Conservation (phyloP, 352 stramenopile species). For the Globisporangium splendens region DNA sequence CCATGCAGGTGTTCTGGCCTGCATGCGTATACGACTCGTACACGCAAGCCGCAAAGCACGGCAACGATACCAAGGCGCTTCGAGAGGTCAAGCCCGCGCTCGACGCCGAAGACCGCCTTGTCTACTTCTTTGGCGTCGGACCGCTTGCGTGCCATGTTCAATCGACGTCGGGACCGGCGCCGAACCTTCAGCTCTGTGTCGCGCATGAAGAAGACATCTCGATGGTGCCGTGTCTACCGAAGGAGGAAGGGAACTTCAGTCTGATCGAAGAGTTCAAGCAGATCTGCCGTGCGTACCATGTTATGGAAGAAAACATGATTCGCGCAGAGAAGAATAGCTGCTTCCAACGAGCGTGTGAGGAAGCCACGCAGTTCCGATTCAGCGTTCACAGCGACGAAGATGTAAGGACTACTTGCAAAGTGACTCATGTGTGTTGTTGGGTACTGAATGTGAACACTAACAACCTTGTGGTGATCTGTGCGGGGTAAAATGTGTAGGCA, state of each 20-base stretch:
- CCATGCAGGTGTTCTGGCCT: slow-evolving; percentile 65
- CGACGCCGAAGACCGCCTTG: slow-evolving; percentile 64
- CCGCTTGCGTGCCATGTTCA: slow-evolving; percentile 26
- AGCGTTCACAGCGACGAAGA: slow-evolving; percentile 26
- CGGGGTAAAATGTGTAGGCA: slow-evolving; percentile 7
- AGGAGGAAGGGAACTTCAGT: slow-evolving; percentile 10
- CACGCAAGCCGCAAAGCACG: slow-evolving; percentile 33
- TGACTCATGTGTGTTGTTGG: neutral
- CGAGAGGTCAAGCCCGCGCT: slow-evolving; percentile 44
- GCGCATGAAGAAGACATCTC: slow-evolving; percentile 36
- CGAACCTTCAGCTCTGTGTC: slow-evolving; percentile 52
- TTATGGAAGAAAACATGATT: slow-evolving; percentile 30
- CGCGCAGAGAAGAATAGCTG: slow-evolving; percentile 40
- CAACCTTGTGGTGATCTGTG: neutral
- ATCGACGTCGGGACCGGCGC: slow-evolving; percentile 21
- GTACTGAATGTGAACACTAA: slow-evolving; percentile 1
- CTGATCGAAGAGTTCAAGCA: slow-evolving; percentile 26
- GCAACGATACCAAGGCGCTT: slow-evolving; percentile 45
- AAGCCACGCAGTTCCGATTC: slow-evolving; percentile 32
- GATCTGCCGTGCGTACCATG: slow-evolving; percentile 30
- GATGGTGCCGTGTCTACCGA: slow-evolving; percentile 1
- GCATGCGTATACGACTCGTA: slow-evolving; percentile 65
- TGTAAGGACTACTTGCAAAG: slow-evolving; percentile 4
- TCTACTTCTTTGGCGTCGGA: slow-evolving; percentile 79
- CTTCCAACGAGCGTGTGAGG: slow-evolving; percentile 47